Conservation (phyloP, 805 yeast genomes). For the Candida sonorensis region DNA sequence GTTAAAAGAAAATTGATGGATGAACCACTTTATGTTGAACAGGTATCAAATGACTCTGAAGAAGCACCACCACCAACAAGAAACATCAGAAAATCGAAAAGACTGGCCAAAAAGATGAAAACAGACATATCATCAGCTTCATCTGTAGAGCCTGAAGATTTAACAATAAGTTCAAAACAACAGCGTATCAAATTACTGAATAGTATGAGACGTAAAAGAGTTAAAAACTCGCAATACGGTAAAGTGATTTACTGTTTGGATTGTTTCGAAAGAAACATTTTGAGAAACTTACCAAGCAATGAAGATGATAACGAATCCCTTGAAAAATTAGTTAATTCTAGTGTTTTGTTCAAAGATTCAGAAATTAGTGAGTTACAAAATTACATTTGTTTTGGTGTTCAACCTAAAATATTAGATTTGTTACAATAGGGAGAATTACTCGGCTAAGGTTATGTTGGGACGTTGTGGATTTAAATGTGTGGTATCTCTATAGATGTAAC, state of each 20-base stretch:
- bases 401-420: slow-evolving; percentile 10
- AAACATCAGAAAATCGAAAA: slow-evolving; percentile 24
- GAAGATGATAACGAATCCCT: neutral
- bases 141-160: neutral
- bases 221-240: slow-evolving; percentile 19
- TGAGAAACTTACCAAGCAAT: slow-evolving; percentile 1
- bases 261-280: slow-evolving; percentile 14
- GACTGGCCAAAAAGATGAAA: slow-evolving; percentile 24
- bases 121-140: neutral
- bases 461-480: too few relatives aligned
- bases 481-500: too few relatives aligned
- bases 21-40: too few relatives aligned
- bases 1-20: slow-evolving; percentile 27
- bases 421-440: neutral
- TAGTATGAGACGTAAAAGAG: slow-evolving; percentile 16
- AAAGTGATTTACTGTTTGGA: slow-evolving; percentile 19
- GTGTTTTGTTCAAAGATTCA: slow-evolving; percentile 6
- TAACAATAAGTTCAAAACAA: slow-evolving; percentile 1
- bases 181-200: slow-evolving; percentile 7
- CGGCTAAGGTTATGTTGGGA: too few relatives aligned
- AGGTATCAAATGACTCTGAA: slow-evolving; percentile 24
- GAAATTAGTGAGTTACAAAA: slow-evolving; percentile 12
- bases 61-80: slow-evolving; percentile 25
- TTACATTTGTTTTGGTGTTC: slow-evolving; percentile 7
- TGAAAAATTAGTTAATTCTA: slow-evolving; percentile 4